Evolutionary conservation across 73 alveolate species (phyloP).

Genomic region (Uronychia binucleata): DNA sequence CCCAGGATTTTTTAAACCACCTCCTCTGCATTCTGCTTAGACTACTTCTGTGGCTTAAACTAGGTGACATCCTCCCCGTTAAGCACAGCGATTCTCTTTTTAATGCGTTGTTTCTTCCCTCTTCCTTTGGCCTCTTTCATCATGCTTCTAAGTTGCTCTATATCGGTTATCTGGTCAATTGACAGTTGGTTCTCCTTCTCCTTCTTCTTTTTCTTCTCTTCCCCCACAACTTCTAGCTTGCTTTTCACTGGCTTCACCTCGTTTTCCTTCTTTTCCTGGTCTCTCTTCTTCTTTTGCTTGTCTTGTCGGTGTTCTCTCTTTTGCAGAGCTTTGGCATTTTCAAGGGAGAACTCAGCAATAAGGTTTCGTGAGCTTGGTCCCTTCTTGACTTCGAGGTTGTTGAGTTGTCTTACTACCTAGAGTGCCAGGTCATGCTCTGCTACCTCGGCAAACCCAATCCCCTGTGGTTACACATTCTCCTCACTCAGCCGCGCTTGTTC

Average conservation of each 20-base stretch:
- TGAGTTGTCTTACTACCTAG: slow-evolving; percentile 22
- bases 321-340: slow-evolving; percentile 50
- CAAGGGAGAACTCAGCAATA: slow-evolving; percentile 44
- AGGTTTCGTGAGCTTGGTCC: slow-evolving; percentile 31
- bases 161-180: slow-evolving; percentile 48
- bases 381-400: slow-evolving; percentile 29
- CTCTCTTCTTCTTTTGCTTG: slow-evolving; percentile 11
- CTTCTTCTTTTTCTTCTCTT: background rate
- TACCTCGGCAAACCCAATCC: slow-evolving; percentile 58
- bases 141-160: slow-evolving; percentile 16
- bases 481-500: slow-evolving; percentile 1
- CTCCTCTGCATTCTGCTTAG: slow-evolving; percentile 1
- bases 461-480: slow-evolving; percentile 15
- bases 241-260: slow-evolving; percentile 12
- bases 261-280: slow-evolving; percentile 12
- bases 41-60: background rate
- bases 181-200: slow-evolving; percentile 12
- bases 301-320: slow-evolving; percentile 38
- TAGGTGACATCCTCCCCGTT: slow-evolving; percentile 6
- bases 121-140: slow-evolving; percentile 38
- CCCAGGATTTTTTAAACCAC: background rate
- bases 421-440: slow-evolving; percentile 41
- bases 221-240: background rate
- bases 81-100: slow-evolving; percentile 35
- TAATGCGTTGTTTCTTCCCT: slow-evolving; percentile 52